phyloP scores from a whole-genome alignment of 2,329 filamentous ascomycete genomes.

The Tolypocladium nubicola region DNA sequence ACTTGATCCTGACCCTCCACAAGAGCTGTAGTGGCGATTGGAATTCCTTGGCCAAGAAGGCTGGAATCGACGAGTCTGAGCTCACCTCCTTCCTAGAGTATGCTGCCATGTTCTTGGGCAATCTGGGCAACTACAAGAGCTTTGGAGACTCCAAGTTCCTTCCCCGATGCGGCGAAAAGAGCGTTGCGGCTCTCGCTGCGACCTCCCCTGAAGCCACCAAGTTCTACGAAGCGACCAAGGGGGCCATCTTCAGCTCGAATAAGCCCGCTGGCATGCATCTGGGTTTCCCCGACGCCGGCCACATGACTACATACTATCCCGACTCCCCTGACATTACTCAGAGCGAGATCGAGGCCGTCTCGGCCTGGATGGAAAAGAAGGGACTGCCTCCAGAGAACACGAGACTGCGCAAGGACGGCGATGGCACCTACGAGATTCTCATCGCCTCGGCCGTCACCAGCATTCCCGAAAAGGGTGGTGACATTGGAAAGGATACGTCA shows the following conservation, averaged over 20 bases:
- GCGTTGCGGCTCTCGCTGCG: constrained; percentile 53
- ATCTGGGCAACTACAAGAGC: constrained; percentile 77
- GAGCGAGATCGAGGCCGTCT: constrained; percentile 61
- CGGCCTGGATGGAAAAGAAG: constrained; percentile 63
- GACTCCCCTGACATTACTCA: constrained; percentile 65
- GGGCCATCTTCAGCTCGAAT: constrained; percentile 60
- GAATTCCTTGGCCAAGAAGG: constrained; percentile 53
- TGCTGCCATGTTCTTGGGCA: constrained; percentile 67
- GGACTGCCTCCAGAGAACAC: constrained; percentile 68
- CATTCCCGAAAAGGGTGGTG: constrained; percentile 52
- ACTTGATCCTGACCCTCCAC: constrained; percentile 67
- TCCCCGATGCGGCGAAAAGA: constrained; percentile 55
- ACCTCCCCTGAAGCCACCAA: constrained; percentile 49
- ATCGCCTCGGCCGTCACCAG: constrained; percentile 58
- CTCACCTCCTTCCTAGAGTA: constrained; percentile 65
- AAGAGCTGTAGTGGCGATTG: constrained; percentile 59
- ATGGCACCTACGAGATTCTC: constrained; percentile 58
- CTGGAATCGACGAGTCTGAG: constrained; percentile 52
- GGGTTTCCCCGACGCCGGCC: constrained; percentile 63
- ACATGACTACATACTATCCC: constrained; percentile 76
- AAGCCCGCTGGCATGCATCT: constrained; percentile 60
- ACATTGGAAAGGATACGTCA: constrained; percentile 55
- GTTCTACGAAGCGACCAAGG: constrained; percentile 57
- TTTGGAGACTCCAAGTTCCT: constrained; percentile 82
- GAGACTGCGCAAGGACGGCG: constrained; percentile 54